These are phyloP conservation scores for Amoeboaphelidium protococcarum DNA, from an alignment of 371 early-diverging fungal species.

Conservation along the genomic window DNA sequence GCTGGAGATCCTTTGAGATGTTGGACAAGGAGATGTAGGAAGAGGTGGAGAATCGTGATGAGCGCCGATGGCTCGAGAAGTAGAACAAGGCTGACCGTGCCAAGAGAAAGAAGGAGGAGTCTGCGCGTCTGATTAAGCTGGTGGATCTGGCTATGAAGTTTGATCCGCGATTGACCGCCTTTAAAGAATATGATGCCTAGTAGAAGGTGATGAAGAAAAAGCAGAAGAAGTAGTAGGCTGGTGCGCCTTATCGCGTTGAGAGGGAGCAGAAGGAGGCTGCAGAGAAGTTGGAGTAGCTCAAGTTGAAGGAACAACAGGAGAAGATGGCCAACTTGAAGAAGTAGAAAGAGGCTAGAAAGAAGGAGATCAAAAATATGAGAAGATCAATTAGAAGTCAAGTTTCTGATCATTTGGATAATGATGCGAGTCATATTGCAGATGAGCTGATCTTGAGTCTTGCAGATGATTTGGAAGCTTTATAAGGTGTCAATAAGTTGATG, in stretches of 20 bases:
- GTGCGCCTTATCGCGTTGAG: background rate
- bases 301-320: background rate
- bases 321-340: constrained; percentile 64
- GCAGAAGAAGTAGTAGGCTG: constrained; percentile 21
- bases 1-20: constrained; percentile 92
- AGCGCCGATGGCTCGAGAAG: constrained; percentile 75
- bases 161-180: constrained; percentile 71
- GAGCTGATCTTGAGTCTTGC: background rate
- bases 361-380: constrained; percentile 42
- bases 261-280: background rate
- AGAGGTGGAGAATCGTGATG: constrained; percentile 56
- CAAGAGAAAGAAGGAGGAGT: constrained; percentile 87
- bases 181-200: constrained; percentile 68
- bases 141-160: constrained; percentile 43
- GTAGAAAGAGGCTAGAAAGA: constrained; percentile 51
- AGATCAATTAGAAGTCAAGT: constrained; percentile 27
- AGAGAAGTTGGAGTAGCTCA: background rate
- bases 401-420: background rate
- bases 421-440: background rate
- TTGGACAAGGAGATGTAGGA: constrained; percentile 86
- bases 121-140: constrained; percentile 51
- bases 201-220: constrained; percentile 66
- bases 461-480: background rate
- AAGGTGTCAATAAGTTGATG: background rate
- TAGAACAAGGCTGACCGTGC: constrained; percentile 83